phyloP scores from a whole-genome alignment of 805 yeast species.

The Osmozyma mogii region DNA sequence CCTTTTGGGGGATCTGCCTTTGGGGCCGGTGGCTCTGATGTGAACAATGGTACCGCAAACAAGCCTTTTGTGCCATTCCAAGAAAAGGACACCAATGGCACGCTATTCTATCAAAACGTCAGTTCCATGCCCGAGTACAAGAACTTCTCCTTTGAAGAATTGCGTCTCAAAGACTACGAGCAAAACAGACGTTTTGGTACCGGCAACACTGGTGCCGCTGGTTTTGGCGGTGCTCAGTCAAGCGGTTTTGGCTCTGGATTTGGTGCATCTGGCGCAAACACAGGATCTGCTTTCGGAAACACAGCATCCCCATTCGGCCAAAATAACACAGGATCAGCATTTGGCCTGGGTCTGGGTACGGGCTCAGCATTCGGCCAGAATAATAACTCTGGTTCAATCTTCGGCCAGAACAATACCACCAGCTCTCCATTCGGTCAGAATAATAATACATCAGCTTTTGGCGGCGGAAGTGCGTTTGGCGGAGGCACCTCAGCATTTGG shows the following conservation, averaged over 20 bases:
- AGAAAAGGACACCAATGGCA: slow-evolving; percentile 65
- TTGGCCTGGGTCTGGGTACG: too few species aligned
- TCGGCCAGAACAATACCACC: slow-evolving; percentile 6
- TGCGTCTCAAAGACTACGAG: slow-evolving; percentile 81
- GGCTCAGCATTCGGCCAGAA: slow-evolving; percentile 6
- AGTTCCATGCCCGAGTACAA: slow-evolving; percentile 87
- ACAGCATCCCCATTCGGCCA: slow-evolving; percentile 8
- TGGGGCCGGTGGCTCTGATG: slow-evolving; percentile 19
- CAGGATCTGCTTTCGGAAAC: slow-evolving; percentile 15
- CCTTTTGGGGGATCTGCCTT: slow-evolving; percentile 19
- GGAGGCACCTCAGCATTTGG: slow-evolving; percentile 16
- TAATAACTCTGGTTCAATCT: slow-evolving; percentile 4
- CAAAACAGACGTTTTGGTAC: slow-evolving; percentile 60
- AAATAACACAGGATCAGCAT: slow-evolving; percentile 8
- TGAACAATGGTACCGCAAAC: slow-evolving; percentile 59
- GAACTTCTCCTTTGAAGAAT: slow-evolving; percentile 76
- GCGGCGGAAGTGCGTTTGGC: slow-evolving; percentile 11
- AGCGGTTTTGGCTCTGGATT: slow-evolving; percentile 16
- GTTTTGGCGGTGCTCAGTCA: slow-evolving; percentile 18
- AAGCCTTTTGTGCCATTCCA: slow-evolving; percentile 61
- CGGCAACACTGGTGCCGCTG: slow-evolving; percentile 16
- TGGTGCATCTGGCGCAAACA: slow-evolving; percentile 26
- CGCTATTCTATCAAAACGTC: slow-evolving; percentile 59
- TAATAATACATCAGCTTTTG: slow-evolving; percentile 19
- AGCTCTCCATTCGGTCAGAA: slow-evolving; percentile 16